These are phyloP conservation scores for Phytophthora hibernalis DNA, from an alignment of 352 stramenopile genomes.

Conservation along the genomic window DNA sequence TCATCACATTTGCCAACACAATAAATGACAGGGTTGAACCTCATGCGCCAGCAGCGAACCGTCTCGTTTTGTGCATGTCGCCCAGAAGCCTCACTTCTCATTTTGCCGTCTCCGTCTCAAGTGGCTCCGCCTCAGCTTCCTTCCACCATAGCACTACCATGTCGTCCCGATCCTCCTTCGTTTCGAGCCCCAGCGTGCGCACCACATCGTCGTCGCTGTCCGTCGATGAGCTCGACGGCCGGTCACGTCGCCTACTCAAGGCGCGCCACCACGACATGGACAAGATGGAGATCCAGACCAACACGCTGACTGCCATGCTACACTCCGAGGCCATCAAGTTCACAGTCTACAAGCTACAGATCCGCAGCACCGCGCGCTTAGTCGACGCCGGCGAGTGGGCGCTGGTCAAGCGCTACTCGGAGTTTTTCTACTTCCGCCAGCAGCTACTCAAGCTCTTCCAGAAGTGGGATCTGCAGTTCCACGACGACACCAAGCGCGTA, in stretches of 20 bases:
- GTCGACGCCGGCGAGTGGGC: constrained; percentile 49
- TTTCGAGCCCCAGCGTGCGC: constrained; percentile 18
- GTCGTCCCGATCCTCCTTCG: constrained; percentile 23
- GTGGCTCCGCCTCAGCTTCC: constrained; percentile 16
- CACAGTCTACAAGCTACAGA: constrained; percentile 73
- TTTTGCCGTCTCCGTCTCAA: constrained; percentile 33
- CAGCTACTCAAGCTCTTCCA: constrained; percentile 55
- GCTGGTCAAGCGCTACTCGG: constrained; percentile 69
- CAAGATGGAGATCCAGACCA: constrained; percentile 57
- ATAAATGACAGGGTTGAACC: background rate
- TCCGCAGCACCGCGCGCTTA: constrained; percentile 45
- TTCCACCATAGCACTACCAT: constrained; percentile 16
- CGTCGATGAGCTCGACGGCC: constrained; percentile 36
- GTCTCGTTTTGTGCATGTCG: background rate
- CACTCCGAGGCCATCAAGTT: constrained; percentile 52
- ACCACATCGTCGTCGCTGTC: constrained; percentile 23
- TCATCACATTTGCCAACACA: background rate
- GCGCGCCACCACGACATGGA: constrained; percentile 57
- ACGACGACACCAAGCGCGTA: constrained; percentile 27
- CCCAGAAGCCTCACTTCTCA: constrained; percentile 31
- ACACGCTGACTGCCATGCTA: constrained; percentile 49
- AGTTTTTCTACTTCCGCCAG: constrained; percentile 67
- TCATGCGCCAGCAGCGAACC: background rate
- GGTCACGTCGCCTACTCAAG: constrained; percentile 50
- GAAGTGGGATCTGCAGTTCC: constrained; percentile 49